phyloP scores from a whole-genome alignment of 2,329 filamentous ascomycete species.

The Aspergillus viridinutans region DNA sequence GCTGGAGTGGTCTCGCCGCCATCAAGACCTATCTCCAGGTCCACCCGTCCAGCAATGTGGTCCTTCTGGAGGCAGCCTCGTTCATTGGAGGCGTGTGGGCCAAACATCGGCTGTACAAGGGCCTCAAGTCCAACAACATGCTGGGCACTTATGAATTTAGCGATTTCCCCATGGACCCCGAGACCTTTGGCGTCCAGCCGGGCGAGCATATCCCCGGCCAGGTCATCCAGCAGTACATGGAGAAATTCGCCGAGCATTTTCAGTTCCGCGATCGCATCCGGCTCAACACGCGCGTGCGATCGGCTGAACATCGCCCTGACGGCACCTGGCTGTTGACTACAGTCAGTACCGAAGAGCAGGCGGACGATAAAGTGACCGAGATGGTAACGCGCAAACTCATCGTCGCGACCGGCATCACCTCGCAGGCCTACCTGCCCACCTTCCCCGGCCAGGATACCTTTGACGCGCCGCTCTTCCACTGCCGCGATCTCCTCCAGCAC shows the following conservation, averaged over 20 bases:
- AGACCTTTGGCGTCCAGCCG: constrained; percentile 45
- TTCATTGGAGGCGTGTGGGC: constrained; percentile 68
- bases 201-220: constrained; percentile 58
- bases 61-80: constrained; percentile 55
- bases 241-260: constrained; percentile 52
- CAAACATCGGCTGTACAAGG: constrained; percentile 60
- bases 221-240: constrained; percentile 55
- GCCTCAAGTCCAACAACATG: constrained; percentile 70
- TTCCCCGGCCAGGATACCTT: constrained; percentile 51
- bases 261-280: constrained; percentile 47
- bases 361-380: no score
- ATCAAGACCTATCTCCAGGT: constrained; percentile 60
- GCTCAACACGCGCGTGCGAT: constrained; percentile 50
- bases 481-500: constrained; percentile 47
- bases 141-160: constrained; percentile 68
- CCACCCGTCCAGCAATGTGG: constrained; percentile 54
- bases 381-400: constrained; percentile 49
- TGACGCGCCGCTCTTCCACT: constrained; percentile 54
- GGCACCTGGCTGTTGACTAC: constrained; percentile 35
- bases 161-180: constrained; percentile 65
- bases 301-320: constrained; percentile 41
- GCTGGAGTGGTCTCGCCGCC: constrained; percentile 55
- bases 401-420: constrained; percentile 59
- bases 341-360: constrained; percentile 12
- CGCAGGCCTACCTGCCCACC: constrained; percentile 51